These are phyloP conservation scores for Hypomyces rosellus DNA, from an alignment of 2,329 filamentous ascomycete genomes.

Conservation along the genomic window DNA sequence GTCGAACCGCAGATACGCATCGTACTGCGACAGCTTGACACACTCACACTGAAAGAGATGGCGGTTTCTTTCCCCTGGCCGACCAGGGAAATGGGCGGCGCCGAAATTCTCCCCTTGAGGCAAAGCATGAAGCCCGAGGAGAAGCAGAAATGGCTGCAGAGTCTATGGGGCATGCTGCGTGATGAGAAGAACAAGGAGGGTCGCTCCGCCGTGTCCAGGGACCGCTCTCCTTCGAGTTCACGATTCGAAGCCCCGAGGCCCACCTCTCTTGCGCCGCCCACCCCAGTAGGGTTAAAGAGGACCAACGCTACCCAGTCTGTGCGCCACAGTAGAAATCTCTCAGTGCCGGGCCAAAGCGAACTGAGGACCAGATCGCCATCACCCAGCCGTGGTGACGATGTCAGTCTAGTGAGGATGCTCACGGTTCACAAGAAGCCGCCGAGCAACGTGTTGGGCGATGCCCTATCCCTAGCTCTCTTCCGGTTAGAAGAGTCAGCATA, in stretches of 20 bases:
- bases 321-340: constrained; percentile 11
- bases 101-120: constrained; percentile 28
- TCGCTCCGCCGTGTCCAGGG: constrained; percentile 1
- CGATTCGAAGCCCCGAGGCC: constrained; percentile 25
- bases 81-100: constrained; percentile 28
- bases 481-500: constrained; percentile 4
- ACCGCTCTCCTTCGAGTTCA: constrained; percentile 10
- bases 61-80: constrained; percentile 32
- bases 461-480: constrained; percentile 17
- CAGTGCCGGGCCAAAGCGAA: constrained; percentile 6
- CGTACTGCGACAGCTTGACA: constrained; percentile 26
- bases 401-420: constrained; percentile 12
- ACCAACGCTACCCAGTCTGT: constrained; percentile 14
- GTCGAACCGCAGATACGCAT: constrained; percentile 27
- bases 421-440: constrained; percentile 15
- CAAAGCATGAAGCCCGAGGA: constrained; percentile 31
- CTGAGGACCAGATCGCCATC: constrained; percentile 4
- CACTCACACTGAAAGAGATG: constrained; percentile 28
- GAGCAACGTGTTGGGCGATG: constrained; percentile 14
- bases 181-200: constrained; percentile 17
- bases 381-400: constrained; percentile 7
- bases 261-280: constrained; percentile 12
- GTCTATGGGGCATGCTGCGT: constrained; percentile 23
- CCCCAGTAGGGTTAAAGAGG: constrained; percentile 3
- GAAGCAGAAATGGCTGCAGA: constrained; percentile 28